These are phyloP conservation scores for Rhizomucor pusillus DNA, from an alignment of 371 early-diverging fungal species.

Conservation along the genomic window DNA sequence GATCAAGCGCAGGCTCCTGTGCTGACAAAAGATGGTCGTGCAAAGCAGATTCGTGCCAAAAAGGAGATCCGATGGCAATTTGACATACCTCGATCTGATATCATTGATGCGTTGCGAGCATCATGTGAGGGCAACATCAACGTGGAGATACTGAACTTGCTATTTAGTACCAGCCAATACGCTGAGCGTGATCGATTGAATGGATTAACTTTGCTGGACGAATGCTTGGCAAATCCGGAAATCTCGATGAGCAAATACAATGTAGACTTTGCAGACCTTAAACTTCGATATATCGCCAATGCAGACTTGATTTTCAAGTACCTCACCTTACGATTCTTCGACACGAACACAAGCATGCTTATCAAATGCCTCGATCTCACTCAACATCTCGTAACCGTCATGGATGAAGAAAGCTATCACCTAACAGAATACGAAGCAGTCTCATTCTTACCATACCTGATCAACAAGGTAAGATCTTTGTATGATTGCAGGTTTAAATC, in stretches of 20 bases:
- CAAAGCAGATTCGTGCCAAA: conserved; percentile 69
- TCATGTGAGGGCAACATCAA: conserved; percentile 63
- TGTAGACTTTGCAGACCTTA: conserved; percentile 49
- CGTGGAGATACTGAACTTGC: conserved; percentile 46
- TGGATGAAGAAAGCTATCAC: conserved; percentile 60
- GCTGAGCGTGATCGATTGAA: conserved; percentile 74
- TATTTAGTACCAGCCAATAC: conserved; percentile 83
- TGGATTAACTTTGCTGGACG: conserved; percentile 69
- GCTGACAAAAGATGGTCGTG: conserved; percentile 59
- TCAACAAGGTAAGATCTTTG: conserved; percentile 50
- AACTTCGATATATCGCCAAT: conserved; percentile 58
- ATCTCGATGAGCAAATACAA: conserved; percentile 41
- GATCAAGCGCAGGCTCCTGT: conserved; percentile 45
- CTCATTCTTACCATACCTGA: conserved; percentile 76
- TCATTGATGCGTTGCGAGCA: conserved; percentile 59
- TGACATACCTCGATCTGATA: conserved; percentile 72
- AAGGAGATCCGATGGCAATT: conserved; percentile 79
- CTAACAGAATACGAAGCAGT: conserved; percentile 80
- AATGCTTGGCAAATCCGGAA: conserved; percentile 50
- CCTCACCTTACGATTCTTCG: conserved; percentile 81
- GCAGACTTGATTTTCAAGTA: conserved; percentile 83
- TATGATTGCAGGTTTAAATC: too few species aligned
- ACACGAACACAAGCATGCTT: conserved; percentile 83
- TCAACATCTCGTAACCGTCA: conserved; percentile 62
- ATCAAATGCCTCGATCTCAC: conserved; percentile 79